Conservation (phyloP, 2,329 filamentous ascomycete genomes). For the Xylariaceae sp. region DNA sequence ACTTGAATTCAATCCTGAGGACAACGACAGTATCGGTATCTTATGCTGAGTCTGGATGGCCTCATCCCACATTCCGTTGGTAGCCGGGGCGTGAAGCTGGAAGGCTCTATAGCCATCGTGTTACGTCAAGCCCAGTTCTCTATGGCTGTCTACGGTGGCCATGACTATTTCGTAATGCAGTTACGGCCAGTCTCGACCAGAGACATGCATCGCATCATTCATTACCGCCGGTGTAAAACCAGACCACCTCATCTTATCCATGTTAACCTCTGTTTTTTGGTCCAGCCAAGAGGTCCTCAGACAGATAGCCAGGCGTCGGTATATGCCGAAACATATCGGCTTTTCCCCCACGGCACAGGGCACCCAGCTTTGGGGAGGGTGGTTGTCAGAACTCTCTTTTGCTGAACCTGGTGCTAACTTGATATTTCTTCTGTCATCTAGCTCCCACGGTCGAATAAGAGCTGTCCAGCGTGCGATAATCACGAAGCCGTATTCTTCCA, state of each 20-base stretch:
- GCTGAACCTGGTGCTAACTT: conserved; percentile 42
- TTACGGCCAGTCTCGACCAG: too few species aligned
- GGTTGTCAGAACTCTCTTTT: conserved; percentile 29
- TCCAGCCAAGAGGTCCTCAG: background rate
- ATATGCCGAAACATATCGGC: background rate
- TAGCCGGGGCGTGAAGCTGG: too few species aligned
- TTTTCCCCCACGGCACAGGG: conserved; percentile 16
- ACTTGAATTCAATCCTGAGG: conserved; percentile 29
- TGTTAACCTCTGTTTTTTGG: background rate
- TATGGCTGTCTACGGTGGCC: background rate
- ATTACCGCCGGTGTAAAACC: background rate
- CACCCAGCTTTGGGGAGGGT: conserved; percentile 30
- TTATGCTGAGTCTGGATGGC: conserved; percentile 2
- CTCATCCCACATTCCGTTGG: background rate
- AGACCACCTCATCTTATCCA: background rate
- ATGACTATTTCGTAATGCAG: background rate
- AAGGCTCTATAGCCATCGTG: too few species aligned
- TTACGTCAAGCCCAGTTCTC: too few species aligned
- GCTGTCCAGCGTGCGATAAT: conserved; percentile 82
- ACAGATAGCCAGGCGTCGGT: conserved; percentile 17
- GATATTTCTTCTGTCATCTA: conserved; percentile 51
- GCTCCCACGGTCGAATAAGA: conserved; percentile 87
- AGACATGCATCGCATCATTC: too few species aligned
- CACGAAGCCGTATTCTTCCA: conserved; percentile 98
- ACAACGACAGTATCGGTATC: conserved; percentile 16